These are phyloP conservation scores for Theobroma cacao DNA, from an alignment of 345 rosid species.

Conservation along the genomic window DNA sequence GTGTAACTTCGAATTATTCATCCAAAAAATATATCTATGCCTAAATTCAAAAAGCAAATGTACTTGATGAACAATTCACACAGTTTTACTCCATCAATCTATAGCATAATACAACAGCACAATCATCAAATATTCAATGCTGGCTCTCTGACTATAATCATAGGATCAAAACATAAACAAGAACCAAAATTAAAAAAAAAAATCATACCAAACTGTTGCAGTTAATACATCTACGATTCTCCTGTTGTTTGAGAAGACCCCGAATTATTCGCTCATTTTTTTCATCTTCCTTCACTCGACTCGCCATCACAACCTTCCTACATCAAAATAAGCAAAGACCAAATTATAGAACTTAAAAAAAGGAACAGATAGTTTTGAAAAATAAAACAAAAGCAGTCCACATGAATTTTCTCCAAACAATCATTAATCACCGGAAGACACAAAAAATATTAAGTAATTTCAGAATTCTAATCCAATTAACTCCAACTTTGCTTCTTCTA, in stretches of 20 bases:
- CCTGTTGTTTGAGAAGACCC: conserved; percentile 79
- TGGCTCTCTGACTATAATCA: neutral
- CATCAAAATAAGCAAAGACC: conserved; percentile 6
- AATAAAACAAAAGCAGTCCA: neutral
- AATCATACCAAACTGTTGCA: conserved; percentile 81
- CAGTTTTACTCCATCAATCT: neutral
- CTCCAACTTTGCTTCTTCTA: neutral
- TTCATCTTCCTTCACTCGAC: conserved; percentile 81
- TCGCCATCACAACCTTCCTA: conserved; percentile 46
- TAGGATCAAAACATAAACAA: conserved; percentile 10
- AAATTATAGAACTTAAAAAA: neutral
- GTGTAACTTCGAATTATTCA: too few species aligned
- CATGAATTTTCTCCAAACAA: conserved; percentile 4
- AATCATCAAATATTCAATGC: neutral
- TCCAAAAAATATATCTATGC: too few species aligned
- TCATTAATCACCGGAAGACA: neutral
- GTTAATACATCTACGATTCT: conserved; percentile 88
- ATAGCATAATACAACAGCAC: too few species aligned
- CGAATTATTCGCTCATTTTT: conserved; percentile 81
- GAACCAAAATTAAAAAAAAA: neutral
- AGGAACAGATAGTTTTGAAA: too few species aligned
- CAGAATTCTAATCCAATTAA: conserved; percentile 4
- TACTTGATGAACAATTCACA: neutral
- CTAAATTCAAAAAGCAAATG: neutral
- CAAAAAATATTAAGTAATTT: neutral